These are phyloP conservation scores for Solanum hybrid DNA, from an alignment of 305 asterid genomes.

Conservation along the genomic window DNA sequence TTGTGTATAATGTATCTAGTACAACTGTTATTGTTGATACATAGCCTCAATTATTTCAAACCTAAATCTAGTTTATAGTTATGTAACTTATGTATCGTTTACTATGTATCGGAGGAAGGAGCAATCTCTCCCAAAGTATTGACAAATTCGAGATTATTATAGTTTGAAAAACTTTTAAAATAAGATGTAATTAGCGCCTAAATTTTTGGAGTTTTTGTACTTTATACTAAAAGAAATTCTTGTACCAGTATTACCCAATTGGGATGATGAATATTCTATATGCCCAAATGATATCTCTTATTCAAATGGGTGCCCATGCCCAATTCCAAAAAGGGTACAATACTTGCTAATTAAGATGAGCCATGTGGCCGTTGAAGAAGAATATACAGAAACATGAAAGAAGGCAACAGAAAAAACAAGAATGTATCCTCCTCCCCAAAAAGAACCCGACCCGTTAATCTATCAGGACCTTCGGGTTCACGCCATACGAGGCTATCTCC, in stretches of 20 bases:
- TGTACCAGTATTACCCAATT: not conserved
- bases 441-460: conserved; percentile 26
- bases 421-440: conserved; percentile 23
- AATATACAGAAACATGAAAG: not conserved
- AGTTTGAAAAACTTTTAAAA: not conserved
- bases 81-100: not conserved
- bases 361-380: not conserved
- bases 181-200: not conserved
- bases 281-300: not conserved
- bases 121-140: not conserved
- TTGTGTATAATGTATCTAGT: not conserved
- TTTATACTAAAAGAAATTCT: not conserved
- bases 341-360: not conserved
- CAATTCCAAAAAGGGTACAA: not conserved
- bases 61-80: not conserved
- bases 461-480: conserved; percentile 7
- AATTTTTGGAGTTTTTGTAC: not conserved
- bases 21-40: not conserved
- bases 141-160: not conserved
- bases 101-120: not conserved
- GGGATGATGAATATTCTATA: not conserved
- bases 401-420: not conserved
- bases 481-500: conserved; percentile 18
- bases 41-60: too few species aligned
- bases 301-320: not conserved